Evolutionary conservation across 345 rosid genomes (phyloP).

Genomic region (Camelina hispida): DNA sequence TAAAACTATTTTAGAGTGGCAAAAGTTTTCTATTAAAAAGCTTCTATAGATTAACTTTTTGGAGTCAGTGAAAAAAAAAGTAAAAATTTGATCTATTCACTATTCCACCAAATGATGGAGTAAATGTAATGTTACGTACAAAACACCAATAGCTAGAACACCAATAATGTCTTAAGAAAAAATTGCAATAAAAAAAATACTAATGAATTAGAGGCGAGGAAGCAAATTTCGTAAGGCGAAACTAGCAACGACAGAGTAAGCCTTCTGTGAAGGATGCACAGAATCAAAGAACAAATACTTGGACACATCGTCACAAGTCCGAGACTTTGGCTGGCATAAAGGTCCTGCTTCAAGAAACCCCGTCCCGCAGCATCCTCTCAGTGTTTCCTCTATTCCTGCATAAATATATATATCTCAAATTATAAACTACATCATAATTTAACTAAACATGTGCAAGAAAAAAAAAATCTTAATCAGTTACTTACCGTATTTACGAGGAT

Average conservation of each 20-base stretch:
- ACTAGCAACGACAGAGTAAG: slow-evolving; percentile 43
- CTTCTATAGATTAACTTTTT: too few species aligned
- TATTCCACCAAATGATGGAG: background rate
- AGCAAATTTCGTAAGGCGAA: slow-evolving; percentile 6
- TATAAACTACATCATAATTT: background rate
- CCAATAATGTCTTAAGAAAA: background rate
- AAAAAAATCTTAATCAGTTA: background rate
- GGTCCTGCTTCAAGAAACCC: slow-evolving; percentile 45
- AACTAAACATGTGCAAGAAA: background rate
- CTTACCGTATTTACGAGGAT: slow-evolving; percentile 40
- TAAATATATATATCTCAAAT: background rate
- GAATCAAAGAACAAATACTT: slow-evolving; percentile 46
- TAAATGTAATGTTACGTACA: background rate
- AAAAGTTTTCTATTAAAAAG: background rate
- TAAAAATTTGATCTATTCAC: background rate
- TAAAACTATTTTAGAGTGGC: background rate
- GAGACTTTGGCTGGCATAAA: slow-evolving; percentile 30
- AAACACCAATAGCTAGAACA: background rate
- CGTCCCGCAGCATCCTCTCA: slow-evolving; percentile 48
- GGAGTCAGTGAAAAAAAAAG: too few species aligned
- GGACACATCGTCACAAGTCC: slow-evolving; percentile 34
- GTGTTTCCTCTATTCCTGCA: slow-evolving; percentile 41
- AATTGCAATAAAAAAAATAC: background rate
- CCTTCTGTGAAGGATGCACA: slow-evolving; percentile 43
- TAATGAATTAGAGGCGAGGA: slow-evolving; percentile 19